phyloP scores from a whole-genome alignment of 2,329 filamentous ascomycete species.

The Aspergillus melleus region DNA sequence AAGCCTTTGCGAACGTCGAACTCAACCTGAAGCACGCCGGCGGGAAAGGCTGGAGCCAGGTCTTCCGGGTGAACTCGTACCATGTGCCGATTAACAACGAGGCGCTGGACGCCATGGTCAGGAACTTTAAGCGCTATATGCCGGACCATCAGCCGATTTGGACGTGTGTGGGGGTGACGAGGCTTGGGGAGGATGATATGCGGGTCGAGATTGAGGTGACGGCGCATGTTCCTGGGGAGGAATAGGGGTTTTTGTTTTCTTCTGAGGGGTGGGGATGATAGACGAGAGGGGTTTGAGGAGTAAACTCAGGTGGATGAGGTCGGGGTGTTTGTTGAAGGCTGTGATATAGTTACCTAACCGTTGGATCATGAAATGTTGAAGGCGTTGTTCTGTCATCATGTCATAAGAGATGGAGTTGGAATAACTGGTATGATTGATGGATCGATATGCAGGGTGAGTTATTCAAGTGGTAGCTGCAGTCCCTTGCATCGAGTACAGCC shows the following conservation, averaged over 20 bases:
- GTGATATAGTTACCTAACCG: too few species aligned
- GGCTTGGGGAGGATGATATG: slow-evolving; percentile 54
- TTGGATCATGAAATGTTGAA: too few species aligned
- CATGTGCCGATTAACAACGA: slow-evolving; percentile 46
- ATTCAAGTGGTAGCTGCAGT: too few species aligned
- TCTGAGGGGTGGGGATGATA: too few species aligned
- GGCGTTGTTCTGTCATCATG: too few species aligned
- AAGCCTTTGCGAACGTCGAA: slow-evolving; percentile 60
- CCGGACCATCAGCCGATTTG: slow-evolving; percentile 55
- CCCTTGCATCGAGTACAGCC: too few species aligned
- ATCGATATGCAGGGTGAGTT: too few species aligned
- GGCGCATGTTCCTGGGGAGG: slow-evolving; percentile 41
- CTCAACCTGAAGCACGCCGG: slow-evolving; percentile 53
- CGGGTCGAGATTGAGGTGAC: slow-evolving; percentile 60
- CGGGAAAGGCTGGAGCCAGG: slow-evolving; percentile 50
- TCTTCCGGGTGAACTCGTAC: slow-evolving; percentile 52
- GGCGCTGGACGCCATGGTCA: slow-evolving; percentile 42
- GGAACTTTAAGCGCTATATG: slow-evolving; percentile 53
- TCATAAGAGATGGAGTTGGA: too few species aligned
- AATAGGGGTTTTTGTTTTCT: background rate
- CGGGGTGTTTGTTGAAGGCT: too few species aligned
- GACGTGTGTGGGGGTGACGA: slow-evolving; percentile 54
- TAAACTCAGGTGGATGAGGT: too few species aligned
- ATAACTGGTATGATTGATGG: too few species aligned
- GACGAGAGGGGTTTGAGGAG: too few species aligned